Percentiles rank a stretch among this genome's conserved stretches.
These are phyloP conservation scores for Dipodascus geniculatus DNA, from an alignment of 805 yeast genomes.

Conservation along the genomic window DNA sequence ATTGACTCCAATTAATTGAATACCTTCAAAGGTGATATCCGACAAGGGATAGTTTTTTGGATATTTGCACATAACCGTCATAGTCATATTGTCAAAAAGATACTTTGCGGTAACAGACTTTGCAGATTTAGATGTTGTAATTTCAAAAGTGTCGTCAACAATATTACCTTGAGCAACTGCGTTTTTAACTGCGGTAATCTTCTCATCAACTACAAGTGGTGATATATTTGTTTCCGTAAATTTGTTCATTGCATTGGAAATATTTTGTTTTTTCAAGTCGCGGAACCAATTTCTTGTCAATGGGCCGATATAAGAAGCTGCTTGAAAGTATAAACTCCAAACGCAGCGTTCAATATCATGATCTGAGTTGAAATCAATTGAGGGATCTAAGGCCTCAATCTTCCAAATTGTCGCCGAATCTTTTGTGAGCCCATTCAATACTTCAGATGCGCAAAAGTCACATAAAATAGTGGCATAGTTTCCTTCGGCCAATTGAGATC, in stretches of 20 bases:
- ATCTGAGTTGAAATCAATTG: slow-evolving; percentile 13
- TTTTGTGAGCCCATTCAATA: slow-evolving; percentile 15
- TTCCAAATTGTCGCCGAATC: slow-evolving; percentile 10
- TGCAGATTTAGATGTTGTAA: slow-evolving; percentile 47
- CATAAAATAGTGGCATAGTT: slow-evolving; percentile 40
- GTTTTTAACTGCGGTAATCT: slow-evolving; percentile 39
- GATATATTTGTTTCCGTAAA: slow-evolving; percentile 54
- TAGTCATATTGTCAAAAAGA: slow-evolving; percentile 73
- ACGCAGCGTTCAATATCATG: slow-evolving; percentile 31
- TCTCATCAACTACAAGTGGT: slow-evolving; percentile 47
- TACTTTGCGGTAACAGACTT: slow-evolving; percentile 65
- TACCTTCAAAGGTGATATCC: slow-evolving; percentile 64
- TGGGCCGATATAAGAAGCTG: slow-evolving; percentile 43
- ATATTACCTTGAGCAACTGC: slow-evolving; percentile 22
- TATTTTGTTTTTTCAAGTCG: slow-evolving; percentile 53
- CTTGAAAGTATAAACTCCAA: slow-evolving; percentile 39
- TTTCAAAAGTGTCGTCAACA: slow-evolving; percentile 31
- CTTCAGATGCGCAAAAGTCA: slow-evolving; percentile 36
- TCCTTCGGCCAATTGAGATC: slow-evolving; percentile 41
- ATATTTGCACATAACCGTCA: slow-evolving; percentile 65
- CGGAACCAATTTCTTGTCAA: slow-evolving; percentile 58
- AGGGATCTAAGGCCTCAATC: slow-evolving; percentile 15
- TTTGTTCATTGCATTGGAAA: slow-evolving; percentile 47
- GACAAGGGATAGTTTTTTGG: slow-evolving; percentile 73
- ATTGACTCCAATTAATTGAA: slow-evolving; percentile 73